These are phyloP conservation scores for Galium porrigens DNA, from an alignment of 305 asterid genomes.

Conservation along the genomic window DNA sequence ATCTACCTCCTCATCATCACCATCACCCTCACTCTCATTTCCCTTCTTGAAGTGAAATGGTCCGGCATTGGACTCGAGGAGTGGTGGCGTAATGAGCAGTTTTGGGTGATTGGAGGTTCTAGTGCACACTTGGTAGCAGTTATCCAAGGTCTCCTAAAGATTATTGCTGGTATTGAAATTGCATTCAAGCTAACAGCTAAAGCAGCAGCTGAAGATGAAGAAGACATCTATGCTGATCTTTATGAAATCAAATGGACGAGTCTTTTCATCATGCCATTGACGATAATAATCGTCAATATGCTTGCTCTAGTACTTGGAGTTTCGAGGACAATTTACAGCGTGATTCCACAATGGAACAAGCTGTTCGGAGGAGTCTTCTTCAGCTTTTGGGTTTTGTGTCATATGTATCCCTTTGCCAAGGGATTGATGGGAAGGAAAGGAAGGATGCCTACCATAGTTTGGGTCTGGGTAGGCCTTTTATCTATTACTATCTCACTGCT, in stretches of 20 bases:
- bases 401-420: conserved; percentile 70
- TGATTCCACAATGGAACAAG: conserved; percentile 82
- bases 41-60: conserved; percentile 91
- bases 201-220: conserved; percentile 56
- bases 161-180: conserved; percentile 74
- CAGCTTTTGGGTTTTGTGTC: conserved; percentile 82
- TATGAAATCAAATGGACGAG: conserved; percentile 79
- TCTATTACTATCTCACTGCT: conserved; percentile 67
- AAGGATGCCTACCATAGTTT: conserved; percentile 59
- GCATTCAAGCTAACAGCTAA: conserved; percentile 73
- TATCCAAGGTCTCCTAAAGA: conserved; percentile 70
- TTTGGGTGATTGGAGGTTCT: conserved; percentile 85
- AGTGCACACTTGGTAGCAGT: conserved; percentile 87
- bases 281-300: conserved; percentile 43
- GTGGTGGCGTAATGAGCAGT: conserved; percentile 89
- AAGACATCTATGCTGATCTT: conserved; percentile 62
- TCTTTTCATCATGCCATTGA: conserved; percentile 56
- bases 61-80: conserved; percentile 86
- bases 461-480: conserved; percentile 72
- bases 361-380: conserved; percentile 75
- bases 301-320: conserved; percentile 53
- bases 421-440: conserved; percentile 96
- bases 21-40: conserved; percentile 43
- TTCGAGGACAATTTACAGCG: conserved; percentile 56
- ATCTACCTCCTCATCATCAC: conserved; percentile 57